Evolutionary conservation across 2,329 filamentous ascomycete species (phyloP).

Genomic region (Aureobasidium lini): DNA sequence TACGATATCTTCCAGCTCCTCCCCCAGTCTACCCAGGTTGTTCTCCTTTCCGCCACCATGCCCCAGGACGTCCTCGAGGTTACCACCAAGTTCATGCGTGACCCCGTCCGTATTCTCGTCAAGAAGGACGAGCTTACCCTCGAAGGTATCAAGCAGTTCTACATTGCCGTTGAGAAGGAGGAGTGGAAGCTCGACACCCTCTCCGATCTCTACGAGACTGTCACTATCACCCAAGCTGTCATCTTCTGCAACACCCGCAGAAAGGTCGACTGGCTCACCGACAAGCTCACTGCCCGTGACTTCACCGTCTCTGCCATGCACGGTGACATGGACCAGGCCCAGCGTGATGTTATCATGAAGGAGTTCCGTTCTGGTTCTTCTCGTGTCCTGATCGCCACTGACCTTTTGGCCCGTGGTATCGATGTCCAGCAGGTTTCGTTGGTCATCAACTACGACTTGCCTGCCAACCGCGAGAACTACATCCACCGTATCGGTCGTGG

Average conservation of each 20-base stretch:
- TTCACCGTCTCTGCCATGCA: slow-evolving; percentile 99
- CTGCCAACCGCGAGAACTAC: slow-evolving; percentile 99
- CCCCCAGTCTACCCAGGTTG: slow-evolving; percentile 95
- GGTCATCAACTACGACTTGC: slow-evolving; percentile 99
- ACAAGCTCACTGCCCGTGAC: slow-evolving; percentile 97
- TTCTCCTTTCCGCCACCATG: slow-evolving; percentile 96
- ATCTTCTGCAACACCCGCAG: slow-evolving; percentile 99
- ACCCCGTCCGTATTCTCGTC: slow-evolving; percentile 96
- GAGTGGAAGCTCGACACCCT: slow-evolving; percentile 99
- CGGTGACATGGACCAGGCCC: slow-evolving; percentile 96
- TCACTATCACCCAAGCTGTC: slow-evolving; percentile 98
- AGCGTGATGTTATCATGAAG: slow-evolving; percentile 99
- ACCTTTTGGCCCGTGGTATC: slow-evolving; percentile 97
- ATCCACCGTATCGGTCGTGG: slow-evolving; percentile 99
- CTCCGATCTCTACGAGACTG: slow-evolving; percentile 96
- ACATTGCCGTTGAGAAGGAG: slow-evolving; percentile 99
- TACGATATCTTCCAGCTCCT: slow-evolving; percentile 99
- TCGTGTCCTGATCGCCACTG: slow-evolving; percentile 96
- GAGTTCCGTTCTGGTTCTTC: slow-evolving; percentile 99
- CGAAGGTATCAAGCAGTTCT: slow-evolving; percentile 99
- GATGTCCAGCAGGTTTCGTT: slow-evolving; percentile 99
- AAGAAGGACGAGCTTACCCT: slow-evolving; percentile 99
- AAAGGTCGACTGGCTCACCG: slow-evolving; percentile 99
- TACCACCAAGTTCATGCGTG: slow-evolving; percentile 99
- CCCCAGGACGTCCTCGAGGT: slow-evolving; percentile 98